A percentile compares a stretch with the other conserved stretches of the same genome.
These are phyloP conservation scores for Penicillium paxilli DNA, from an alignment of 495 filamentous ascomycete species.

Conservation along the genomic window DNA sequence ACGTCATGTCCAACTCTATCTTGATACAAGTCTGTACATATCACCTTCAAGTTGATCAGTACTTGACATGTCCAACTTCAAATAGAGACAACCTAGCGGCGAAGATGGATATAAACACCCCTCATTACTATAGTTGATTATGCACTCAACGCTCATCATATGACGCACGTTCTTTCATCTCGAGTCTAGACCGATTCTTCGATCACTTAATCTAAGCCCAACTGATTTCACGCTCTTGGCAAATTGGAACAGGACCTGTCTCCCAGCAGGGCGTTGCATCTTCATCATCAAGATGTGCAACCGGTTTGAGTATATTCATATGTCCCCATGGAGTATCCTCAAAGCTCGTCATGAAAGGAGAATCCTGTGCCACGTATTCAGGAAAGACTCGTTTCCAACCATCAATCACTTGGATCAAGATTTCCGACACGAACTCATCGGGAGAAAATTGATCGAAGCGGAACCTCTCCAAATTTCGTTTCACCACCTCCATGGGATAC, in stretches of 20 bases:
- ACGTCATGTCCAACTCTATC: not conserved
- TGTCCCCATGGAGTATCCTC: slow-evolving; percentile 20
- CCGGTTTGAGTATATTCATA: slow-evolving; percentile 18
- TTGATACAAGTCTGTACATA: not conserved
- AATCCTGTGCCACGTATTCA: slow-evolving; percentile 15
- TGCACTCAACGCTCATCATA: too few species aligned
- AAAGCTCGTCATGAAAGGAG: slow-evolving; percentile 23
- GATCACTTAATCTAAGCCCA: too few species aligned
- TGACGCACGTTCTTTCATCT: too few species aligned
- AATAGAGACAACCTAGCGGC: too few species aligned
- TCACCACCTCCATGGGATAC: slow-evolving; percentile 20
- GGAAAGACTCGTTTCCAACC: slow-evolving; percentile 24
- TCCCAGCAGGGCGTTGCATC: slow-evolving; percentile 19
- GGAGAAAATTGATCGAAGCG: not conserved
- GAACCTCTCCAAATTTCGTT: not conserved
- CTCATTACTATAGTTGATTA: too few species aligned
- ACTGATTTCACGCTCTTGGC: too few species aligned
- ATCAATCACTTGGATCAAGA: slow-evolving; percentile 20
- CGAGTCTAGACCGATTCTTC: too few species aligned
- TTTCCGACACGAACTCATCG: slow-evolving; percentile 22
- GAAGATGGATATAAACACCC: too few species aligned
- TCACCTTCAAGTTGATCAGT: not conserved
- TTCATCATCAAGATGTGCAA: slow-evolving; percentile 20
- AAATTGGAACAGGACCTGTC: too few species aligned
- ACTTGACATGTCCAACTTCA: not conserved